Base-by-base conservation (phyloP, 1,284 basidiomycete species). In the Puccinia brachypodii region DNA sequence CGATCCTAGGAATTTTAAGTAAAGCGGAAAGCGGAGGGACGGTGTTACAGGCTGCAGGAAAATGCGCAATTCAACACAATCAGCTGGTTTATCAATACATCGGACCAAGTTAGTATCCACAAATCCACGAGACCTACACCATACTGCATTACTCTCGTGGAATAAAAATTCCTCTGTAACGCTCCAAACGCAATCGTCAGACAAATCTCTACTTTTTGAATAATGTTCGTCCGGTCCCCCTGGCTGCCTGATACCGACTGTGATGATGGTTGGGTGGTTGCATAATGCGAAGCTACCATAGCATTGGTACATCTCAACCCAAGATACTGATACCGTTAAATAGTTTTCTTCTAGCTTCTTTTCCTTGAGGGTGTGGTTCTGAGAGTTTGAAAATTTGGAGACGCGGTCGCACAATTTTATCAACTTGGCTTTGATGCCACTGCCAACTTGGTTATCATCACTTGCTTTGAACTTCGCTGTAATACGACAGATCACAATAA, bases 171-270 rank as follows among this genome's bases (percentile, higher is more conserved):
- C 64, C 36, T 68, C 64, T 2, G 64, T 68, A 9, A 68, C 64
- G 64, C 64, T 68, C 64, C 64, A 68, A 28, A 68, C 28, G 40
- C 64, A 68, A 68, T 68, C 64, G 42, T 68, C 64, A n/a, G 64
- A 68, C 4, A 68, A 22, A 13, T 68, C 8, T 44, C 28, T 68
- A 16, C 64, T 44, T 28, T 8, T 25, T 25, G 64, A 9, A 14
- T 42, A 9, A 16, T 28, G 22, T 68, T 38, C 64, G 64, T 68
- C 44, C 2, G 64, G 9, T 38, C 64, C 22, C 38, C 64, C 40
- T 28, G 40, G 36, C 28, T 68, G 64, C 31, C 44, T 42, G 64
- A 68, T 68, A 68, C 64, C 64, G 28, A 68, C 40, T 42, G 64
- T 68, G 64, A 68, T 68, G 64, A 68, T 68, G 25, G 64, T 68